Percentiles rank a stretch among this genome's conserved stretches.
Evolutionary conservation across 2,329 filamentous ascomycete genomes (phyloP).

Genomic region (Parasarocladium wereldwijsianum): DNA sequence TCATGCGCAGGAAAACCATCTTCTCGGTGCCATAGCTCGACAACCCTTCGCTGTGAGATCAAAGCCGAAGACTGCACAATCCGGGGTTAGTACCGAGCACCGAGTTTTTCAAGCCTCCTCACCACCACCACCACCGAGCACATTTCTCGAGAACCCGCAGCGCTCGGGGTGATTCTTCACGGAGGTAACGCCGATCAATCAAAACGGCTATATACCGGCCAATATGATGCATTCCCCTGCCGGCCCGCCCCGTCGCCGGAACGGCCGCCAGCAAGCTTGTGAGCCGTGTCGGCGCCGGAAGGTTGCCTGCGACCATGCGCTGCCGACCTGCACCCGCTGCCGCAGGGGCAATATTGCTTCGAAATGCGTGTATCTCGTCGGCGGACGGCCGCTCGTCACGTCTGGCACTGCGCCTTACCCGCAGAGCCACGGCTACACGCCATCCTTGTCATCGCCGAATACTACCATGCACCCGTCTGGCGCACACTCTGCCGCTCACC

Average conservation of each 20-base stretch:
- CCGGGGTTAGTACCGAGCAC: constrained; percentile 3
- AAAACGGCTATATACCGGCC: neutral
- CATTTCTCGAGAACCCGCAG: neutral
- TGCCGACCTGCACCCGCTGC: constrained; percentile 2
- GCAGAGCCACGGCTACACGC: no score
- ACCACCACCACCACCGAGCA: constrained; percentile 1
- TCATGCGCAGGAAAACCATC: no score
- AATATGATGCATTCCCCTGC: constrained; percentile 5
- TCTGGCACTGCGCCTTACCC: neutral
- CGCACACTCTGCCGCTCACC: neutral
- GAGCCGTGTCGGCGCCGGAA: constrained; percentile 5
- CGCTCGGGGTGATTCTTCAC: neutral
- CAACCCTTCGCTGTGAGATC: no score
- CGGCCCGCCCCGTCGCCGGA: constrained; percentile 2
- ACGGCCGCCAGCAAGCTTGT: constrained; percentile 13
- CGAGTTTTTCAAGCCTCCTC: constrained; percentile 2
- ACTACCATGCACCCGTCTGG: neutral
- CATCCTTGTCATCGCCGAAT: neutral
- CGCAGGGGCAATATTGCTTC: constrained; percentile 1
- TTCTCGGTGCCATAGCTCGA: no score
- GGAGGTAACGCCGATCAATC: neutral
- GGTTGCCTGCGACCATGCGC: constrained; percentile 5
- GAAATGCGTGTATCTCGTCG: constrained; percentile 2
- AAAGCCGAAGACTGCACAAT: neutral
- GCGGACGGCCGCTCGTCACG: constrained; percentile 1